A percentile compares a stretch with the other conserved stretches of the same genome.
These are phyloP conservation scores for Furcasterigmium furcatum DNA, from an alignment of 2,329 filamentous ascomycete species.

Conservation along the genomic window DNA sequence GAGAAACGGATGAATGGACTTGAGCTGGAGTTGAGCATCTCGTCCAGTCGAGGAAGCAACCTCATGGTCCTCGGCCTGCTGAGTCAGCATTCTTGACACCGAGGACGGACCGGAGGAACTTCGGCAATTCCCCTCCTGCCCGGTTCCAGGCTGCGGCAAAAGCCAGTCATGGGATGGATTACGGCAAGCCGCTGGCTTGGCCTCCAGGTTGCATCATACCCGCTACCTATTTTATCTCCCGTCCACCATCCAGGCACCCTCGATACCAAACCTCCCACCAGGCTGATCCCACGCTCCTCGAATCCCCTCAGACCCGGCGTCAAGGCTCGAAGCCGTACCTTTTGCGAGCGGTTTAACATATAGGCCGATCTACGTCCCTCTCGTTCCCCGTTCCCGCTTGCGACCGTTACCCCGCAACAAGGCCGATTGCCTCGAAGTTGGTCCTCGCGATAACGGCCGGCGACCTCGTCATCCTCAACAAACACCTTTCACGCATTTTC, in stretches of 20 bases:
- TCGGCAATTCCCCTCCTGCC: too few species aligned
- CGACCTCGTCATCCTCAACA: neutral
- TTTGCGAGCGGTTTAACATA: neutral
- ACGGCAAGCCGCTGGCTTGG: neutral
- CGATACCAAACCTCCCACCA: neutral
- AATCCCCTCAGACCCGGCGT: neutral
- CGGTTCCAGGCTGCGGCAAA: neutral
- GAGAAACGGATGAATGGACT: too few species aligned
- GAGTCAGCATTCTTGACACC: too few species aligned
- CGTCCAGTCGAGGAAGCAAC: too few species aligned
- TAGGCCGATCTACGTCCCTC: too few species aligned
- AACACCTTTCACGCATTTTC: neutral
- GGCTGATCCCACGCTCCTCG: neutral
- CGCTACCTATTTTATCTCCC: neutral
- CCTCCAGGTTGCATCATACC: neutral
- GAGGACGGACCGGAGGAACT: too few species aligned
- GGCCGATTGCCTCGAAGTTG: neutral
- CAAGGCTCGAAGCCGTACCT: neutral
- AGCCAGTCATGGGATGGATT: neutral
- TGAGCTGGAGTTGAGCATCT: neutral
- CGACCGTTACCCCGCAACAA: neutral
- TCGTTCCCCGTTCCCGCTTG: too few species aligned
- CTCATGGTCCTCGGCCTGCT: too few species aligned
- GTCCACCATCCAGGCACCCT: neutral
- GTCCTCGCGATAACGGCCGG: neutral